Evolutionary conservation across 164 flowering plant genomes (phyloP), one percentile per base, ranked within the genome.

Genomic region (Piper longum): DNA sequence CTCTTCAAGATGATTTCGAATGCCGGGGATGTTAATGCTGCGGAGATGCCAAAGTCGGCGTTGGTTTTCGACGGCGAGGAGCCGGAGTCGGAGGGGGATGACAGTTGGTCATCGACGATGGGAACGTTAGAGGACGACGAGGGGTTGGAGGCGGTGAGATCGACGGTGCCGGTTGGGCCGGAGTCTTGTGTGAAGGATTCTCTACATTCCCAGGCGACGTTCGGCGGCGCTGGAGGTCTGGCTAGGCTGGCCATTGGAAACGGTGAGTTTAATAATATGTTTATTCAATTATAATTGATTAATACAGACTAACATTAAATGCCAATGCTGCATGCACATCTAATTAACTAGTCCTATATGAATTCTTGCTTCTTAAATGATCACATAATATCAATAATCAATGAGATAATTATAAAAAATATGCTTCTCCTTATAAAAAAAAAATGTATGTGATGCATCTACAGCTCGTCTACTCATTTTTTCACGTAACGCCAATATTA

Each of bases 31-130:
- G 52, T 9, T 69, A 69, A 51, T 75, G 64, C 16, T 71, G 54
- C 11, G 41, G 19, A 61, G 14, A 74, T 19, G 72, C 79, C 6
- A 72, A 65, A 57, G 74, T 79, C 69, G 88, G 89, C 1, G 65
- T 80, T 66, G 72, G 83, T 40, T 74, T 86, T 36, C 16, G 12
- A 9, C 3, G 19, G 43, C 43, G 14, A 41, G 12, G n/a, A n/a
- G 58, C 5, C 16, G 4, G 52, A 48, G 52, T 48, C 52, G 52
- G 52, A 48, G 69, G 87, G 43, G 70, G 76, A 18, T 64, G 77
- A 45, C 2, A 54, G 9, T 2, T 48, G 52, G 11, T 62, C 65
- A 1, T 71, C 66, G n/a, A 77, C 57, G 18, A 39, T 8, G 1
- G 56, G n/a, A 7, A 14, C 41, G 14, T 58, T 36, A 19, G 48